A percentile compares a stretch with the other conserved stretches of the same genome.
Evolutionary conservation across 441 rosid genomes (phyloP).

Genomic region (Kokia cookei): DNA sequence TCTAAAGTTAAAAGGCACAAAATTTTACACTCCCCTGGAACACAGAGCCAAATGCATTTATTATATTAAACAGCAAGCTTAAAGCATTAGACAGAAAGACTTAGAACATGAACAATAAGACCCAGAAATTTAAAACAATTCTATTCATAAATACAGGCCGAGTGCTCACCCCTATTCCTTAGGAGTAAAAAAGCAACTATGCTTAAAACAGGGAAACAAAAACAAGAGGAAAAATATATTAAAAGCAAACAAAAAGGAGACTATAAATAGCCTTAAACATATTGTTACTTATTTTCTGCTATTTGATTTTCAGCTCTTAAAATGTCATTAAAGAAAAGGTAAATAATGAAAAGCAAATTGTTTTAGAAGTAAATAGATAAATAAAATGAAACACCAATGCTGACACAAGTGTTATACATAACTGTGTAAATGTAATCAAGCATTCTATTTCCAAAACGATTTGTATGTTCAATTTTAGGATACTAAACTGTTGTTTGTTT

Average conservation of each 20-base stretch:
- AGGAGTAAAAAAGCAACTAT: neutral
- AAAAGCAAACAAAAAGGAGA: too few relatives aligned
- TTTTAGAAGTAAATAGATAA: neutral
- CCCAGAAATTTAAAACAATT: neutral
- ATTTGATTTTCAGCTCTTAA: neutral
- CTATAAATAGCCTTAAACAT: too few relatives aligned
- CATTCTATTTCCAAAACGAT: neutral
- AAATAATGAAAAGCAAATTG: neutral
- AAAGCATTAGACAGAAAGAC: neutral
- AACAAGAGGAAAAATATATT: neutral
- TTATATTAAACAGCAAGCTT: neutral
- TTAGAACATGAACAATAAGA: neutral
- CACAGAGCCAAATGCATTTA: neutral
- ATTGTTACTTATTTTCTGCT: neutral
- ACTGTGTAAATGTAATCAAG: neutral
- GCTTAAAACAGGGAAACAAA: neutral
- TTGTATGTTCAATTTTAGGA: neutral
- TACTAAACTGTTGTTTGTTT: neutral
- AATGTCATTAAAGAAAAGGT: neutral
- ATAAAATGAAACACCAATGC: neutral
- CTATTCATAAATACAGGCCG: neutral
- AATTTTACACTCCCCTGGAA: neutral
- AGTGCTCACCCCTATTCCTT: neutral
- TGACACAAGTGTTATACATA: neutral
- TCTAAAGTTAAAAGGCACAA: neutral